A percentile compares a stretch with the other conserved stretches of the same genome.
Conservation (phyloP, 2,329 filamentous ascomycete species). For the Fusarium staphyleae region DNA sequence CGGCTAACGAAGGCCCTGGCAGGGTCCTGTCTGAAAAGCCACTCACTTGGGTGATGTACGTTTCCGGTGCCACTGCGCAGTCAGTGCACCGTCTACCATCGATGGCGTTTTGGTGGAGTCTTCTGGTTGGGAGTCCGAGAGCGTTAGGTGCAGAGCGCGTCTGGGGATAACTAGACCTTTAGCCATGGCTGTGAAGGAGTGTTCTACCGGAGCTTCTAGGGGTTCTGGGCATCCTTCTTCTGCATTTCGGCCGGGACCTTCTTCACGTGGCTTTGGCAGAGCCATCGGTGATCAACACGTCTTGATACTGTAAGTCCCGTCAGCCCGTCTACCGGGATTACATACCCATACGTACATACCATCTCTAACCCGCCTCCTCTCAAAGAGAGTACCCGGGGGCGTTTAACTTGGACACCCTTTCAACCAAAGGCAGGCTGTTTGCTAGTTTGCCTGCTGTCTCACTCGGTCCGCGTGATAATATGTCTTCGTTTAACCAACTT, state of each 20-base stretch:
- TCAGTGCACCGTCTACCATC: constrained; percentile 25
- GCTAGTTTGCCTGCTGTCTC: constrained; percentile 20
- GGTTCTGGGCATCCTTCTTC: constrained; percentile 10
- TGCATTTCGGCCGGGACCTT: constrained; percentile 35
- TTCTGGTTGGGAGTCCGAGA: constrained; percentile 3
- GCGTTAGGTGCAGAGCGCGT: constrained; percentile 12
- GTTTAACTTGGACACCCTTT: not conserved
- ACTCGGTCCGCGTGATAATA: constrained; percentile 16
- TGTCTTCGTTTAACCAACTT: constrained; percentile 12
- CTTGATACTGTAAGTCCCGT: not conserved
- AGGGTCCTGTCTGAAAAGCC: constrained; percentile 11
- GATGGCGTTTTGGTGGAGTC: constrained; percentile 29
- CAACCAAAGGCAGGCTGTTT: not conserved
- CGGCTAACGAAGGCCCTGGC: constrained; percentile 11
- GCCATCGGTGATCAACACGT: constrained; percentile 26
- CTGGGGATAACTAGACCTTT: constrained; percentile 14
- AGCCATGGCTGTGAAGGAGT: not conserved
- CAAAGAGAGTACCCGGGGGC: not conserved
- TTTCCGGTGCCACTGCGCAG: constrained; percentile 25
- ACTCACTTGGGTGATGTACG: constrained; percentile 16
- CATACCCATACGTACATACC: not conserved
- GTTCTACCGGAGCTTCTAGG: constrained; percentile 22
- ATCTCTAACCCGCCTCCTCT: not conserved
- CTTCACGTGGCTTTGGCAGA: constrained; percentile 37
- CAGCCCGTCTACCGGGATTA: not conserved